Evolutionary conservation across 306 rosid genomes (phyloP).

Genomic region (Rosa multiflora): DNA sequence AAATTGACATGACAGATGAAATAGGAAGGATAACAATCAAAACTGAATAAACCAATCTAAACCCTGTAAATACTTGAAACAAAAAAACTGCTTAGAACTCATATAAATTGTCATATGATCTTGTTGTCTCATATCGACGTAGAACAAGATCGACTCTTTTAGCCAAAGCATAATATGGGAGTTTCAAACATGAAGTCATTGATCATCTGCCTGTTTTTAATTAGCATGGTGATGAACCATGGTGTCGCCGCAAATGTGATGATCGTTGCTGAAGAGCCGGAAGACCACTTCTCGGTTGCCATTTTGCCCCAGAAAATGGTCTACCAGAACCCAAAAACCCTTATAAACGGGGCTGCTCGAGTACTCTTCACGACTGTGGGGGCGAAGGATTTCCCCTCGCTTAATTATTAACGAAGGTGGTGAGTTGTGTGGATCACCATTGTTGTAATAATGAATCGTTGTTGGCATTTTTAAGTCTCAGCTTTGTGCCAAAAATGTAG

Average conservation of each 20-base stretch:
- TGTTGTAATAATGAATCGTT: neutral
- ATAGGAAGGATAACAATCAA: neutral
- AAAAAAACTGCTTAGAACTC: neutral
- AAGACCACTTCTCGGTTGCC: neutral
- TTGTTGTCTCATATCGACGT: neutral
- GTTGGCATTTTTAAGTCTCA: neutral
- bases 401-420: neutral
- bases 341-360: neutral
- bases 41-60: neutral
- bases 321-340: neutral
- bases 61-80: neutral
- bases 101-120: neutral
- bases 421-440: neutral
- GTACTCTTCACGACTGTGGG: neutral
- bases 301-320: neutral
- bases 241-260: neutral
- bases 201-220: neutral
- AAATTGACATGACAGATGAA: no score
- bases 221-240: neutral
- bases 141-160: neutral
- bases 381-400: neutral
- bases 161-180: neutral
- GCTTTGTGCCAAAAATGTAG: neutral
- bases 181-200: neutral
- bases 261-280: neutral